Evolutionary conservation across 1,284 basidiomycete genomes (phyloP).

Genomic region (Tetrapyrgos nigripes): DNA sequence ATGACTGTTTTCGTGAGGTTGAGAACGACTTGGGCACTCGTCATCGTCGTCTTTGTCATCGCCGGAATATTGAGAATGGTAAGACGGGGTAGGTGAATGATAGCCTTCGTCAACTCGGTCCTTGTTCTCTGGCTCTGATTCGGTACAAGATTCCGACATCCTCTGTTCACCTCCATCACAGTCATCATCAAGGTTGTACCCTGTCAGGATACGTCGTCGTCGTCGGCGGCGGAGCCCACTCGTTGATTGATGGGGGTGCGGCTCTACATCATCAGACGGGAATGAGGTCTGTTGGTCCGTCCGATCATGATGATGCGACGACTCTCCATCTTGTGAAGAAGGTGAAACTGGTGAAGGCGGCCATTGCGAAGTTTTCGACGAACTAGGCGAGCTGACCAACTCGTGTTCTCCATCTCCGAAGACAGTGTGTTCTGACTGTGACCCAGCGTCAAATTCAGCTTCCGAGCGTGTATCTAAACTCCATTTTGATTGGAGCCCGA

Average conservation of each 20-base stretch:
- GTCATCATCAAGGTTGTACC: slow-evolving; percentile 4
- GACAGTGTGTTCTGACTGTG: neutral
- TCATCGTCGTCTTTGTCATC: neutral
- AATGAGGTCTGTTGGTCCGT: neutral
- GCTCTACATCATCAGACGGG: neutral
- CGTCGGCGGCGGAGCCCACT: slow-evolving; percentile 1
- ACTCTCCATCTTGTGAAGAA: too few species aligned
- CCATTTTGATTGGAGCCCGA: neutral
- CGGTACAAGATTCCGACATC: slow-evolving; percentile 5
- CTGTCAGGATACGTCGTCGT: neutral
- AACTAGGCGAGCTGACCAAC: neutral
- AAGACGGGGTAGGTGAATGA: neutral
- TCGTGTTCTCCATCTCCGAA: slow-evolving; percentile 1
- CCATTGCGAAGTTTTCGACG: neutral
- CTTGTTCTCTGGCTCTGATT: neutral
- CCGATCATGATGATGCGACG: neutral
- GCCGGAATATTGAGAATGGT: neutral
- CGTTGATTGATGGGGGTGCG: neutral
- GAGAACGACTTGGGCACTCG: neutral
- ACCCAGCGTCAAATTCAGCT: neutral
- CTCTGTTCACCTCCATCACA: slow-evolving; percentile 5
- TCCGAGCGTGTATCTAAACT: neutral
- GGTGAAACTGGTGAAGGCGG: neutral
- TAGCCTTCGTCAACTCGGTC: neutral
- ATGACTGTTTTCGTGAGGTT: neutral